A percentile compares a stretch with the other conserved stretches of the same genome.
phyloP scores from a whole-genome alignment of 2,329 filamentous ascomycete genomes.

The Talaromyces sp. region DNA sequence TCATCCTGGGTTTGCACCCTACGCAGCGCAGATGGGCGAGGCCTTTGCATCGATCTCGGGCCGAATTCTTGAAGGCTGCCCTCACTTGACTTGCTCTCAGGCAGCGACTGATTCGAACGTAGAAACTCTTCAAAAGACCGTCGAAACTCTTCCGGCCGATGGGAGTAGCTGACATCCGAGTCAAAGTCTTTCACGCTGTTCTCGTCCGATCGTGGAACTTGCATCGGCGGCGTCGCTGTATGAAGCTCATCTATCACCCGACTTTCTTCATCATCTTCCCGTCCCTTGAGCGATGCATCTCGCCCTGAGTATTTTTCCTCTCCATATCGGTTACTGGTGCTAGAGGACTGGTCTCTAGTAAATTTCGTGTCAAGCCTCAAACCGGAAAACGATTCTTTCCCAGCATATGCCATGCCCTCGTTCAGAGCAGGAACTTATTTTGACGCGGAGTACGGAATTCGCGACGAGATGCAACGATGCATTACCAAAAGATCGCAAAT shows the following conservation, averaged over 20 bases:
- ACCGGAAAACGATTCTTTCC: conserved; percentile 33
- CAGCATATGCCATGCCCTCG: conserved; percentile 39
- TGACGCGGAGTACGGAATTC: conserved; percentile 18
- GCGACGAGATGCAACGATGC: conserved; percentile 20
- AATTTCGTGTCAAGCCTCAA: conserved; percentile 42
- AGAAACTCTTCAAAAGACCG: conserved; percentile 43
- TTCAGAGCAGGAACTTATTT: conserved; percentile 22
- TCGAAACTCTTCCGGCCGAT: conserved; percentile 36
- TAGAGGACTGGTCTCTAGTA: conserved; percentile 25
- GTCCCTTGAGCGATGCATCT: conserved; percentile 27
- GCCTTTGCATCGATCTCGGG: conserved; percentile 27
- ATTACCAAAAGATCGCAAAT: conserved; percentile 10
- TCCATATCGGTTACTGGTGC: conserved; percentile 27
- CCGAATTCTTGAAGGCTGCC: conserved; percentile 36
- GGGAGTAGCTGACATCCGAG: conserved; percentile 33
- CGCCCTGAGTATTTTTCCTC: conserved; percentile 3
- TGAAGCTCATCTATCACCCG: conserved; percentile 39
- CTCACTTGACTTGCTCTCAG: conserved; percentile 38
- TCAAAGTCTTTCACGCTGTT: conserved; percentile 23
- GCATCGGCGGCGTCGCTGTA: conserved; percentile 44
- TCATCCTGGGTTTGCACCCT: conserved; percentile 37
- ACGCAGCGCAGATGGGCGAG: conserved; percentile 34
- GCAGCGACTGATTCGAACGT: conserved; percentile 38
- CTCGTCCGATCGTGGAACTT: conserved; percentile 42
- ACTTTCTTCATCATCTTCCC: conserved; percentile 39